These are phyloP conservation scores for Aegilops longissima DNA, from an alignment of 176 grass and related monocot genomes.

Conservation along the genomic window DNA sequence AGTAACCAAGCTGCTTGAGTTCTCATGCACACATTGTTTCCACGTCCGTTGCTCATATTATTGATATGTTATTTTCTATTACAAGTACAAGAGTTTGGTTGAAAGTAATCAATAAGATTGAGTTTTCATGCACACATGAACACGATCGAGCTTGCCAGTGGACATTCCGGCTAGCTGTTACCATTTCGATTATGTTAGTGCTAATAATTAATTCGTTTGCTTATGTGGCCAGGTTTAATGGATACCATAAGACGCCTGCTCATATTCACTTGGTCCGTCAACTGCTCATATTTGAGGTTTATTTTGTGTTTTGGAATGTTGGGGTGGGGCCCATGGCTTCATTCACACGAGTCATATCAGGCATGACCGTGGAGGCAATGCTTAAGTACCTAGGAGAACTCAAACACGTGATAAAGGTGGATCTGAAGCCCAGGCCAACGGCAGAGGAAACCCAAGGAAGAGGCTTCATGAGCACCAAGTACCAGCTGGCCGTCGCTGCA, in stretches of 20 bases:
- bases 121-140: too few species aligned
- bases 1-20: too few species aligned
- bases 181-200: too few species aligned
- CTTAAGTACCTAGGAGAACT: fast-evolving
- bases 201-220: too few species aligned
- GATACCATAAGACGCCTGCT: neutral
- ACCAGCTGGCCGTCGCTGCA: neutral
- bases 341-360: slow-evolving; percentile 5
- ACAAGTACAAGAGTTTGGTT: too few species aligned
- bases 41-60: too few species aligned
- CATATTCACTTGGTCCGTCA: fast-evolving
- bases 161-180: too few species aligned
- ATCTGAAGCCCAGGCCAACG: neutral
- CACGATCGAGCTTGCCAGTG: too few species aligned
- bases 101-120: too few species aligned
- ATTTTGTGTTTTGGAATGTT: neutral
- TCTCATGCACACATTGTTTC: too few species aligned
- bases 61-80: too few species aligned
- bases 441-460: neutral
- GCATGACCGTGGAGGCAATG: fast-evolving
- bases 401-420: slow-evolving; percentile 7
- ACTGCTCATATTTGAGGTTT: neutral
- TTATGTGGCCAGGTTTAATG: neutral
- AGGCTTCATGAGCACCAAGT: neutral
- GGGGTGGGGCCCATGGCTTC: neutral